Evolutionary conservation across 2,329 filamentous ascomycete species (phyloP).

Genomic region (Aspergillus phoenicis): DNA sequence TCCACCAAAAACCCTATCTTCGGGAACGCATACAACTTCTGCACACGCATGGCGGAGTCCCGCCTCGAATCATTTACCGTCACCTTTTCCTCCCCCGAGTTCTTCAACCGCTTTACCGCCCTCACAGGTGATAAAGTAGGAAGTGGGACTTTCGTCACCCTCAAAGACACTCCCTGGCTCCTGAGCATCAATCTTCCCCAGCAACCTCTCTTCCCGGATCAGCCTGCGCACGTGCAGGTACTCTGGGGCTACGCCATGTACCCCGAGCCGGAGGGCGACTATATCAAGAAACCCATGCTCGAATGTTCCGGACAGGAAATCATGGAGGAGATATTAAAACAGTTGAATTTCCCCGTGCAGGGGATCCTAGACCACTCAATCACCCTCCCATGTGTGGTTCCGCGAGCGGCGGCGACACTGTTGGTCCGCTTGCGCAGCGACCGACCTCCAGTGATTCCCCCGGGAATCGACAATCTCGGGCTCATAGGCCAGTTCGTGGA

Average conservation of each 20-base stretch:
- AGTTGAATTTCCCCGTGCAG: slow-evolving; percentile 39
- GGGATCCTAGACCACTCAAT: slow-evolving; percentile 31
- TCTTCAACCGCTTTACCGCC: slow-evolving; percentile 30
- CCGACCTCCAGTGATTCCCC: slow-evolving; percentile 40
- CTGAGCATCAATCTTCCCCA: slow-evolving; percentile 45
- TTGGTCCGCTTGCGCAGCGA: slow-evolving; percentile 39
- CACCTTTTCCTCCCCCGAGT: slow-evolving; percentile 38
- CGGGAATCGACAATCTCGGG: slow-evolving; percentile 18
- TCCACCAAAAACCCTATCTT: slow-evolving; percentile 39
- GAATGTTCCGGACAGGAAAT: slow-evolving; percentile 47
- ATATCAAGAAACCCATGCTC: slow-evolving; percentile 45
- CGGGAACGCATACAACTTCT: slow-evolving; percentile 48
- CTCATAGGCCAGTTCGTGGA: slow-evolving; percentile 26
- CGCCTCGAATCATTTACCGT: slow-evolving; percentile 48
- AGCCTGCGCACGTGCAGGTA: slow-evolving; percentile 37
- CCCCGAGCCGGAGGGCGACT: slow-evolving; percentile 39
- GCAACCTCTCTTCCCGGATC: slow-evolving; percentile 47
- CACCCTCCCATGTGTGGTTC: slow-evolving; percentile 46
- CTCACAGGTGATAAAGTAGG: slow-evolving; percentile 38
- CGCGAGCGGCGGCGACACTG: slow-evolving; percentile 43
- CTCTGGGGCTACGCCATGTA: slow-evolving; percentile 48
- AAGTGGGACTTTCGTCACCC: slow-evolving; percentile 40
- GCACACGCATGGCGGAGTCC: slow-evolving; percentile 38
- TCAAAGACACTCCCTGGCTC: slow-evolving; percentile 47
- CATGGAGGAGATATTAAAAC: slow-evolving; percentile 41